Percentiles rank a stretch among this genome's conserved stretches.
Conservation (phyloP, 2,329 filamentous ascomycete species). For the Metarhizium album region DNA sequence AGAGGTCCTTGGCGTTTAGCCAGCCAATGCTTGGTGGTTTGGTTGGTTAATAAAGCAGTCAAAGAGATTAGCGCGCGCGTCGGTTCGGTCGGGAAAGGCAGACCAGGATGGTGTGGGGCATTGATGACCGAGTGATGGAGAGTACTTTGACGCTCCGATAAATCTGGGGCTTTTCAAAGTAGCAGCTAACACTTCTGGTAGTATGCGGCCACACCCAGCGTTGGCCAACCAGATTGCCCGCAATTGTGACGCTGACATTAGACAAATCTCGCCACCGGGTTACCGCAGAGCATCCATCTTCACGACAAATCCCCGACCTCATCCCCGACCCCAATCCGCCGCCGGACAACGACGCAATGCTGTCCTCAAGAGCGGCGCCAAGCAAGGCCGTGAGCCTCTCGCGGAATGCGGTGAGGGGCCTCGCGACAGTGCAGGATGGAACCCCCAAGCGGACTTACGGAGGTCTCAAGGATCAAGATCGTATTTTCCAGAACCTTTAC, state of each 20-base stretch:
- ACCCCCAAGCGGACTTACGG: conserved; percentile 65
- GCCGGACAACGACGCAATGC: conserved; percentile 27
- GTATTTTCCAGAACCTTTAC: conserved; percentile 99
- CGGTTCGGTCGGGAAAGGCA: neutral
- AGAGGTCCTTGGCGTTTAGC: too few species aligned
- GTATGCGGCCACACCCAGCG: conserved; percentile 17
- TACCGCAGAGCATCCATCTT: conserved; percentile 22
- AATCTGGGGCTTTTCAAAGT: conserved; percentile 2
- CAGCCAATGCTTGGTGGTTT: too few species aligned
- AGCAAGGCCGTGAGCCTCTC: conserved; percentile 29
- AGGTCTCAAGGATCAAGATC: conserved; percentile 88
- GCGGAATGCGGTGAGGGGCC: conserved; percentile 47
- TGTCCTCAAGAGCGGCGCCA: conserved; percentile 33
- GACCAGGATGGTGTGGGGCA: neutral
- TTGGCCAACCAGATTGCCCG: conserved; percentile 30
- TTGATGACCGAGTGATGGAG: neutral
- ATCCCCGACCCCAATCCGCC: conserved; percentile 7
- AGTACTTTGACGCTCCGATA: neutral
- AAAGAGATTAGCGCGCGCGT: neutral
- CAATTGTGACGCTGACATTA: conserved; percentile 27
- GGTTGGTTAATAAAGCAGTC: too few species aligned
- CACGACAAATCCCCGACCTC: conserved; percentile 16
- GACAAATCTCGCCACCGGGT: conserved; percentile 23
- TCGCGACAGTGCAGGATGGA: conserved; percentile 72
- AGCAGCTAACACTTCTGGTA: conserved; percentile 20